These are phyloP conservation scores for Fraxinus sp. DNA, from an alignment of 305 asterid species.

Conservation along the genomic window DNA sequence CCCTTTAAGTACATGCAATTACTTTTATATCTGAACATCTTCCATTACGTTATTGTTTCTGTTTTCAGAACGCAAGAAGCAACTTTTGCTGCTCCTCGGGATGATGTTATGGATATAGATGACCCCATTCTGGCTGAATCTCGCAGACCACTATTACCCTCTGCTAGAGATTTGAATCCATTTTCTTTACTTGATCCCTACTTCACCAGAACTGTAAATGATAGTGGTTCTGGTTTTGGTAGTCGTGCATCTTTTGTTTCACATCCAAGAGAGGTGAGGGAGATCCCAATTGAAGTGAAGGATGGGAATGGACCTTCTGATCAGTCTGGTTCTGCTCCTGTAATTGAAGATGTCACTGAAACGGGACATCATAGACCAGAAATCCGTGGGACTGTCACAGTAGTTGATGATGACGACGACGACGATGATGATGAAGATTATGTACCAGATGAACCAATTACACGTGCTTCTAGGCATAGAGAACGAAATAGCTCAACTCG, in stretches of 20 bases:
- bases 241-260: conserved; percentile 55
- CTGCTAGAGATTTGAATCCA: conserved; percentile 51
- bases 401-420: conserved; percentile 43
- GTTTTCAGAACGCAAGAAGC: conserved; percentile 53
- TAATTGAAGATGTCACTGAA: conserved; percentile 68
- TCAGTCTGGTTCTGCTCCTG: conserved; percentile 50
- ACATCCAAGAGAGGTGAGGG: conserved; percentile 73
- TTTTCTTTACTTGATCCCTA: conserved; percentile 54
- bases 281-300: conserved; percentile 75
- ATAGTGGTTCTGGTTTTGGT: conserved; percentile 37
- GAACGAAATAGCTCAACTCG: conserved; percentile 21
- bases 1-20: background rate
- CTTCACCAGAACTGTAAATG: conserved; percentile 41
- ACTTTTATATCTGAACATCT: background rate
- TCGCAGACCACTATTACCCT: conserved; percentile 48
- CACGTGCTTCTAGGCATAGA: conserved; percentile 13
- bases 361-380: conserved; percentile 53
- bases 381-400: conserved; percentile 46
- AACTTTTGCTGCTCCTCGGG: conserved; percentile 45
- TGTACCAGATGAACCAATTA: conserved; percentile 34
- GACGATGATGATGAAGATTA: conserved; percentile 41
- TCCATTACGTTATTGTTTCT: conserved; percentile 8
- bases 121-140: conserved; percentile 46
- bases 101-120: conserved; percentile 85
- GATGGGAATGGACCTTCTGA: conserved; percentile 53